Percentiles rank a stretch among this genome's conserved stretches.
phyloP scores from a whole-genome alignment of 2,329 filamentous ascomycete species.

The Paramyrothecium sp. region DNA sequence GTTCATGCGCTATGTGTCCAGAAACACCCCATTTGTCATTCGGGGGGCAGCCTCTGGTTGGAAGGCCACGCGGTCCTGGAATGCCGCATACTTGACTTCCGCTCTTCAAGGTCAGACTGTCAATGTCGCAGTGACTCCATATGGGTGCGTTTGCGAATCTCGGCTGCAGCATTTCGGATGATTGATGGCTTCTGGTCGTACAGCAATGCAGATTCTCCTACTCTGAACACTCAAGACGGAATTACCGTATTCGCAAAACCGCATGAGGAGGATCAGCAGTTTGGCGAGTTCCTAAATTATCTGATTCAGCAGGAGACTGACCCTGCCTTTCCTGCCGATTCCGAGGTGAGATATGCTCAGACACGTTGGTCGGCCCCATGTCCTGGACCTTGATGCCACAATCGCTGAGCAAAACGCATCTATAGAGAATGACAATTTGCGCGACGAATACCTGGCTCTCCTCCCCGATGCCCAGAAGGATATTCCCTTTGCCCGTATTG shows the following conservation, averaged over 20 bases:
- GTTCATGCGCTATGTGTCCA: conserved; percentile 75
- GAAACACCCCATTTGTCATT: conserved; percentile 74
- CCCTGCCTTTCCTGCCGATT: conserved; percentile 20
- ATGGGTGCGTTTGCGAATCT: conserved; percentile 48
- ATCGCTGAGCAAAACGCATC: not conserved
- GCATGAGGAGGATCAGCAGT: conserved; percentile 63
- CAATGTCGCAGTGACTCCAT: conserved; percentile 76
- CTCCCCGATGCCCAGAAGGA: conserved; percentile 60
- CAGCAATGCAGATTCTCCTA: conserved; percentile 37
- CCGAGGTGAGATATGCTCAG: conserved; percentile 69
- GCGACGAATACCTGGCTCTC: conserved; percentile 66
- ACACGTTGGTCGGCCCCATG: conserved; percentile 53
- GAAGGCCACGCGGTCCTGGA: conserved; percentile 64
- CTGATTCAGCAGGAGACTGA: conserved; percentile 56
- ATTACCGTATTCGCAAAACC: conserved; percentile 66
- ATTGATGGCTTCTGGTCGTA: conserved; percentile 1
- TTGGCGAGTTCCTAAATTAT: conserved; percentile 60
- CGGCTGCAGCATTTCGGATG: not conserved
- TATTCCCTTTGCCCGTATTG: conserved; percentile 72
- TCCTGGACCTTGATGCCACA: not conserved
- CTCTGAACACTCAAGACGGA: conserved; percentile 18
- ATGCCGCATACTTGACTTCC: conserved; percentile 54
- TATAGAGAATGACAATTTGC: conserved; percentile 77
- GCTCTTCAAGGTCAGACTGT: conserved; percentile 57
- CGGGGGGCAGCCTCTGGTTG: conserved; percentile 61